Conservation (phyloP, 176 grass and related monocot species). For the Typha latifolia region DNA sequence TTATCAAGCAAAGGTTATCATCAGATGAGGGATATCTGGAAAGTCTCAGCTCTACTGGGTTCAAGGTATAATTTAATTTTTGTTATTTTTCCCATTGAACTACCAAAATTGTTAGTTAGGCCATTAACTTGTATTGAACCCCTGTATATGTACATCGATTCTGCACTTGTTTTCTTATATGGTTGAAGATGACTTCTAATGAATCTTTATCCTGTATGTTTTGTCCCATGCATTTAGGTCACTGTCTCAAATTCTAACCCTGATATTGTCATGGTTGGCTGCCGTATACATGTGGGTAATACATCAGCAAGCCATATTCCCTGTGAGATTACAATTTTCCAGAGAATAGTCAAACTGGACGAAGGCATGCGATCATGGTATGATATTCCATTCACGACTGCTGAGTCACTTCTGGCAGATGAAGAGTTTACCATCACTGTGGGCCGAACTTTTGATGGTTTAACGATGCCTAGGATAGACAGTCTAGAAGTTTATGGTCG, state of each 20-base stretch:
- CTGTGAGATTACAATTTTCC: conserved; percentile 75
- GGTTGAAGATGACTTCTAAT: background rate
- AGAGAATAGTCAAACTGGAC: conserved; percentile 72
- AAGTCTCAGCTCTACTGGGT: conserved; percentile 53
- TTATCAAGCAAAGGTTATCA: conserved; percentile 73
- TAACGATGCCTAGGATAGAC: conserved; percentile 63
- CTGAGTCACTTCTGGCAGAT: conserved; percentile 84
- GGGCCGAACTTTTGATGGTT: conserved; percentile 67
- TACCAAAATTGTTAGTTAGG: conserved; percentile 12
- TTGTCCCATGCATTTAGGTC: conserved; percentile 37
- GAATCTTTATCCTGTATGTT: conserved; percentile 4
- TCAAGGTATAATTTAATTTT: conserved; percentile 59
- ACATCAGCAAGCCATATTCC: conserved; percentile 84
- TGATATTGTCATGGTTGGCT: conserved; percentile 91
- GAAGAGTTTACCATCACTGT: conserved; percentile 80
- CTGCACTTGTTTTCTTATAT: conserved; percentile 18
- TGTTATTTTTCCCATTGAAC: conserved; percentile 10
- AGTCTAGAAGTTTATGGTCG: conserved; percentile 90
- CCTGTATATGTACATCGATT: background rate
- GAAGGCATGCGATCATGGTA: conserved; percentile 94
- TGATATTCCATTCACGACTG: conserved; percentile 85
- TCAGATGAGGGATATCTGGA: conserved; percentile 90
- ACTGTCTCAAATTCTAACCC: conserved; percentile 73
- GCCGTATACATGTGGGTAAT: conserved; percentile 88
- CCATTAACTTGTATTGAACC: background rate